Base-by-base conservation (phyloP, 2,329 filamentous ascomycete species). In the Phaeosphaeriaceae sp. region DNA sequence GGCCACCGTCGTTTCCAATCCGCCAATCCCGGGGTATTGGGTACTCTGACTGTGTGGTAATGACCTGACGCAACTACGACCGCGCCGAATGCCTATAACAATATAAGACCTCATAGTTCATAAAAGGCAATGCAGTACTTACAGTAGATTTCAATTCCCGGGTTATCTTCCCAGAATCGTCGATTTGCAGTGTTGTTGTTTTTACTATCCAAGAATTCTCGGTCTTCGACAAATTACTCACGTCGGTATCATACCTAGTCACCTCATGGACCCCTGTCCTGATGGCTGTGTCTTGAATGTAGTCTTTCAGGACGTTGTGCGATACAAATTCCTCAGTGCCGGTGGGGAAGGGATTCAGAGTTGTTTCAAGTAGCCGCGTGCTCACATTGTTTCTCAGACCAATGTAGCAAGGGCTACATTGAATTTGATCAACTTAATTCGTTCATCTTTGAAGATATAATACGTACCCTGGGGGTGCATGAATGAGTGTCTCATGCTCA, bases 311-410 rank as follows among this genome's bases (percentile, higher is more conserved):
- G 0, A 81, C 76, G 13, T 71, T 61, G 50, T 88, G 87, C 2
- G 74, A 79, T 4, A 87, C 81, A 50, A 83, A 83, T 13, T 84
- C 81, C 2, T 79, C 79, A 0, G 84, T 88, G 1, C 81, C 82
- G 5, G 78, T 68, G 0, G 85, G 83, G 81, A 87, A 90, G 5
- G 64, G 53, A 43, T 78, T 77, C 37, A 81, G 67, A 16, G 74
- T 79, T 2, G 78, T 77, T 35, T 77, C 70, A 61, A 83, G 77
- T 48, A 82, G 64, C 4, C 74, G 73, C 2, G 81, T 82, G 5
- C 76, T 74, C 13, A 83, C 79, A 50, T 83, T 84, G 58, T 83
- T 84, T 45, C 71, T 77, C 6, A 84, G 64, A 7, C 79, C 78
- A 13, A 76, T 64, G 53, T 83, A 83, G 51, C 79, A 82, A 7